Percentiles rank a stretch among this genome's conserved stretches.
Evolutionary conservation across 148 eudicot genomes (phyloP).

Genomic region (Rhododendron griersonianum): DNA sequence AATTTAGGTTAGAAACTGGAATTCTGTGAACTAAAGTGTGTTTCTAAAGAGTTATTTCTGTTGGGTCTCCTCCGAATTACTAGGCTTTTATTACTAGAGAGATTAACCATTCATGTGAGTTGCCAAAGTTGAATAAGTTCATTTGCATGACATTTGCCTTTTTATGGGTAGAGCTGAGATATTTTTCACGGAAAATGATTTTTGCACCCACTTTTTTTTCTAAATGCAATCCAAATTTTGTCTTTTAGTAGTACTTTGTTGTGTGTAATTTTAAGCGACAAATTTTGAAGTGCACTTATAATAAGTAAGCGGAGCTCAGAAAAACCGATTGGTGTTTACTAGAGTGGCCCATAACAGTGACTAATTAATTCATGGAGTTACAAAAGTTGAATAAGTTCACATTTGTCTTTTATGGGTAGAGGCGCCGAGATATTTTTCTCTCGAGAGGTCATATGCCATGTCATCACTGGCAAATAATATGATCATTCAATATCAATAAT

Average conservation of each 20-base stretch:
- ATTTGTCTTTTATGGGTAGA: too few species aligned
- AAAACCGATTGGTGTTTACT: too few species aligned
- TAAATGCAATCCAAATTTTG: too few species aligned
- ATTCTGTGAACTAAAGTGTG: not conserved
- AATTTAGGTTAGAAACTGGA: not conserved
- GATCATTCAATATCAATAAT: too few species aligned
- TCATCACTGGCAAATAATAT: not conserved
- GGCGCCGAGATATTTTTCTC: not conserved
- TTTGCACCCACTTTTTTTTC: too few species aligned
- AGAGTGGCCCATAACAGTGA: too few species aligned
- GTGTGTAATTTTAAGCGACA: too few species aligned
- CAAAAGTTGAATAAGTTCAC: too few species aligned
- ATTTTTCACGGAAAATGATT: not conserved
- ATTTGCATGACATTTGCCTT: not conserved
- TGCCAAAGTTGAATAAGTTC: not conserved
- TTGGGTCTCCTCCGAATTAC: not conserved
- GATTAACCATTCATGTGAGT: not conserved
- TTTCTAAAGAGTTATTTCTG: not conserved
- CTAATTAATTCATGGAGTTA: too few species aligned
- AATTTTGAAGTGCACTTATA: too few species aligned
- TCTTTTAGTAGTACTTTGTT: too few species aligned
- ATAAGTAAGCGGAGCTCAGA: too few species aligned
- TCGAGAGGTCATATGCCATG: not conserved
- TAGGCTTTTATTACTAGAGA: not conserved
- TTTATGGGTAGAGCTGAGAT: not conserved